Conservation (phyloP, 805 yeast genomes). For the Sugiyamaella mastotermitis region DNA sequence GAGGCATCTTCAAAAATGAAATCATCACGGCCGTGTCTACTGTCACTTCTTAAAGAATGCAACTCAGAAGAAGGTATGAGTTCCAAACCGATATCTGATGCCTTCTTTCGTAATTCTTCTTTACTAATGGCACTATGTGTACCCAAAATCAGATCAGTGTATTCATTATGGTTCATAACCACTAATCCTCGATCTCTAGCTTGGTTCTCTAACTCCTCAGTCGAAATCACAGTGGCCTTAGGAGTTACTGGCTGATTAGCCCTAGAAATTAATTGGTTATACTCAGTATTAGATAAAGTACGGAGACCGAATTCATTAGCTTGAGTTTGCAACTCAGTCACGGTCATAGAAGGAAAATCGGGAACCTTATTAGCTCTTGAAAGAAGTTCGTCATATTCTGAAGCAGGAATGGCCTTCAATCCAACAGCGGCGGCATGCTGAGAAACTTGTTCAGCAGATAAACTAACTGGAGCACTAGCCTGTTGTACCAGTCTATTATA, state of each 20-base stretch:
- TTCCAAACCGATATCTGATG: slow-evolving; percentile 1
- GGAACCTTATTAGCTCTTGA: not conserved
- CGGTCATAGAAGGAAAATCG: slow-evolving; percentile 3
- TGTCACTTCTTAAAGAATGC: slow-evolving; percentile 1
- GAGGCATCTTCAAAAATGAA: too few relatives aligned
- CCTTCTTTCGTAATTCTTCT: not conserved
- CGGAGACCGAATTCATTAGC: slow-evolving; percentile 1
- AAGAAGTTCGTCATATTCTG: slow-evolving; percentile 4
- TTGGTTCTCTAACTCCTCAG: slow-evolving; percentile 8
- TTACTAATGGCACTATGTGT: not conserved
- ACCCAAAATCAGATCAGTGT: slow-evolving; percentile 1
- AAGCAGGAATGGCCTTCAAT: slow-evolving; percentile 9
- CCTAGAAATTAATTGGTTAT: not conserved
- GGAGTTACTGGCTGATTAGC: slow-evolving; percentile 2
- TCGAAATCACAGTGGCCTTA: not conserved
- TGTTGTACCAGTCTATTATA: slow-evolving; percentile 6
- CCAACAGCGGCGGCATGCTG: slow-evolving; percentile 11
- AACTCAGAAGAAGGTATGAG: slow-evolving; percentile 1
- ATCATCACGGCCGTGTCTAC: too few relatives aligned
- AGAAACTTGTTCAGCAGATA: slow-evolving; percentile 6
- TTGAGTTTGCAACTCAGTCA: not conserved
- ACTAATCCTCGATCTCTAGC: slow-evolving; percentile 9
- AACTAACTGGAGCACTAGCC: not conserved
- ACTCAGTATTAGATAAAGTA: not conserved
- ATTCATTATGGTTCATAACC: slow-evolving; percentile 6